These are phyloP conservation scores for Pythium biforme DNA, from an alignment of 352 stramenopile genomes.

Conservation along the genomic window DNA sequence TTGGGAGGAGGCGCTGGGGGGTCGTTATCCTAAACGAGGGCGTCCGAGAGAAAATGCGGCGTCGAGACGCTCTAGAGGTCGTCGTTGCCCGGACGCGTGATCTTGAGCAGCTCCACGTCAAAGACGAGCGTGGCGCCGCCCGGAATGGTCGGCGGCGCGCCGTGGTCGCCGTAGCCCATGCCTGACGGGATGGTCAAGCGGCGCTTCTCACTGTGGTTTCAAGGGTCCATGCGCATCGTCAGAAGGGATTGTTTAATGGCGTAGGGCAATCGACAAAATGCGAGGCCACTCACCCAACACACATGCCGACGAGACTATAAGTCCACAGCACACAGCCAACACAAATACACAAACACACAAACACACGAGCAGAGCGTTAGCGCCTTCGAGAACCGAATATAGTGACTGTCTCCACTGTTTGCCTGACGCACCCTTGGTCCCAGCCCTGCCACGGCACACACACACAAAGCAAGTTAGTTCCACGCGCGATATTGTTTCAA, in stretches of 20 bases:
- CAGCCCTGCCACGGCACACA: conserved; percentile 47
- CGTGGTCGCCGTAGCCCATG: conserved; percentile 94
- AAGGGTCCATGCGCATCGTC: neutral
- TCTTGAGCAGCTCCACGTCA: conserved; percentile 96
- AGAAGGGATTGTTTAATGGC: neutral
- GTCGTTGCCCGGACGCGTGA: conserved; percentile 67
- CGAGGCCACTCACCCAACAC: conserved; percentile 58
- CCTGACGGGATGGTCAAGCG: conserved; percentile 81
- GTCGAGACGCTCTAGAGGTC: conserved; percentile 43
- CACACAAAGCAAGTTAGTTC: conserved; percentile 4
- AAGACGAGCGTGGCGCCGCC: conserved; percentile 95
- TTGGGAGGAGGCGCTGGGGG: too few relatives aligned
- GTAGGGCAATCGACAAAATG: neutral
- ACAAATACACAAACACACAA: conserved; percentile 17
- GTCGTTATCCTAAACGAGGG: too few relatives aligned
- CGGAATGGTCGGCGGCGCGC: conserved; percentile 92
- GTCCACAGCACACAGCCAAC: neutral
- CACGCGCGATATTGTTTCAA: too few relatives aligned
- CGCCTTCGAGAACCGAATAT: too few relatives aligned
- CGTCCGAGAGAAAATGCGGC: too few relatives aligned
- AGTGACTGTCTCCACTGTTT: neutral
- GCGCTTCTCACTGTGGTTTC: conserved; percentile 70
- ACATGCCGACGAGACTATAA: conserved; percentile 84
- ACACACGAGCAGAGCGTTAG: conserved; percentile 21
- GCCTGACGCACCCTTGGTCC: conserved; percentile 68